Base-by-base conservation (phyloP, 345 rosid genomes). In the Litchi chinensis region DNA sequence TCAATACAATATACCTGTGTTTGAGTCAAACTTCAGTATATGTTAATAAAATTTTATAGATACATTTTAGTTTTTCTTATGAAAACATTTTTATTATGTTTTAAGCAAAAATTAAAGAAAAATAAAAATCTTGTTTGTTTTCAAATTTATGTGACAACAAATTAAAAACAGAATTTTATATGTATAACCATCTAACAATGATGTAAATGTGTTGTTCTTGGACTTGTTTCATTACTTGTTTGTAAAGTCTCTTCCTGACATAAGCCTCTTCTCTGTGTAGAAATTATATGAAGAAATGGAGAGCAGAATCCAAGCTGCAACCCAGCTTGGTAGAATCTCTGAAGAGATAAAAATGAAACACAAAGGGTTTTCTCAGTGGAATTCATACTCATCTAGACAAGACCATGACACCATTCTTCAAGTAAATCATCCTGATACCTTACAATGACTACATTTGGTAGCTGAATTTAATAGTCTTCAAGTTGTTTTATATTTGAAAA, bases 331-430 rank as follows among this genome's bases (percentile, higher is more conserved):
- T 69, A 71, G 82, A 74, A 71, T 91, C 46, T 78, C 93, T 0
- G 82, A 86, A 74, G 91, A 91, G 28, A 76, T 80, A 0, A 82
- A 74, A 13, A 41, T 65, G 65, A 81, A 77, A 46, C 83, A 91
- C 71, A 15, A 71, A 2, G 93, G 90, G 66, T 89, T 91, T 68
- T 86, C 88, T 28, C 88, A 89, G 70, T 90, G 94, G 98, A 87
- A 86, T 62, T 71, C 85, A 3, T 83, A 86, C 37, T 75, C 84
- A 57, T 84, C 92, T 56, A 79, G 76, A 52, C 65, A 79, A 65
- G 90, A 92, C 71, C 98, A 92, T 80, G 83, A 85, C 70, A 59
- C 91, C 70, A 83, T 93, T 77, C 80, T 93, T 72, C 86, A 89
- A 86, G 97, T 93, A 90, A 71, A 62, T 60, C 22, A 15, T 10